phyloP scores from a whole-genome alignment of 306 rosid species.

The Sechiopsis laciniata region DNA sequence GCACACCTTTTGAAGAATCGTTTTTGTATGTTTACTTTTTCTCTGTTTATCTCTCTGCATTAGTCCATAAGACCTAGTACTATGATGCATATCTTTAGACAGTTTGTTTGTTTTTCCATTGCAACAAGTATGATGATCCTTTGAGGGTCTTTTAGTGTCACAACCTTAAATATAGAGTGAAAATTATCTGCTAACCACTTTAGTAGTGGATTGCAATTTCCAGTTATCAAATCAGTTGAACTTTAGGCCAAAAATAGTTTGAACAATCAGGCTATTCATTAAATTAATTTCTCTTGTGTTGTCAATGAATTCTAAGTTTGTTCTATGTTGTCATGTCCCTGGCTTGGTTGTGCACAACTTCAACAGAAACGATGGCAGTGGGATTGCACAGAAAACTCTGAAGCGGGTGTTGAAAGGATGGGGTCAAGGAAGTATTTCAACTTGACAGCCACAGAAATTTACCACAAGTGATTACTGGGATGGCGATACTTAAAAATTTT shows the following conservation, averaged over 20 bases:
- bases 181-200: not conserved
- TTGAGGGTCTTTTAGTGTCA: not conserved
- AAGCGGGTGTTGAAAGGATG: constrained; percentile 75
- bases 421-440: constrained; percentile 61
- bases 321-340: not conserved
- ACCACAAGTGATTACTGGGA: constrained; percentile 48
- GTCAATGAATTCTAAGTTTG: not conserved
- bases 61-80: not conserved
- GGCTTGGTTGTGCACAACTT: constrained; percentile 18
- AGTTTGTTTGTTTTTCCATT: not conserved
- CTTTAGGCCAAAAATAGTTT: not conserved
- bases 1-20: not conserved
- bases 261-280: not conserved
- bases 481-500: constrained; percentile 24
- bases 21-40: not conserved
- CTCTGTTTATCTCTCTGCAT: not conserved
- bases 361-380: constrained; percentile 71
- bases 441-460: constrained; percentile 41
- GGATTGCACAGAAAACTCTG: constrained; percentile 57
- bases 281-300: not conserved
- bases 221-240: constrained; percentile 9
- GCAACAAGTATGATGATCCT: not conserved
- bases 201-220: not conserved
- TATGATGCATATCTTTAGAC: not conserved
- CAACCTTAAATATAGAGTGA: not conserved